phyloP scores from a whole-genome alignment of 805 yeast genomes.

The Wickerhamiella cacticola region DNA sequence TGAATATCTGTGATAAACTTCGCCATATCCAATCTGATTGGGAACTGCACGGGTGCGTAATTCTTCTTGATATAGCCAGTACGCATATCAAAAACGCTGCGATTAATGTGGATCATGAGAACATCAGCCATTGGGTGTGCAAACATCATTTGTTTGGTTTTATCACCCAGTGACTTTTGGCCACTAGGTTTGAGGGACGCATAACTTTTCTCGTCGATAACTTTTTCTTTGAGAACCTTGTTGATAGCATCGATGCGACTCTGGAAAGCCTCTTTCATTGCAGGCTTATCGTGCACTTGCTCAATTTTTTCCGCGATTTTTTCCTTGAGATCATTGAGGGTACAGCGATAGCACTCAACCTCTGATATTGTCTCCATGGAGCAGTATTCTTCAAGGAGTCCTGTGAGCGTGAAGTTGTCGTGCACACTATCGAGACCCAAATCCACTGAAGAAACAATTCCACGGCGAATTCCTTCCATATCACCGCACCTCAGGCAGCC shows the following conservation, averaged over 20 bases:
- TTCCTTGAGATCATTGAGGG: conserved; percentile 35
- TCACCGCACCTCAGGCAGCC: conserved; percentile 90
- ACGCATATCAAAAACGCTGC: conserved; percentile 83
- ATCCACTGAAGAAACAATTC: conserved; percentile 42
- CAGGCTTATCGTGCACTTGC: conserved; percentile 1
- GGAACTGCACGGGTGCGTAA: conserved; percentile 69
- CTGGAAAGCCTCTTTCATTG: conserved; percentile 27
- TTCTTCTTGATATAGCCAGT: conserved; percentile 78
- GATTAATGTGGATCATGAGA: conserved; percentile 73
- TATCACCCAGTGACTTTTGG: conserved; percentile 60
- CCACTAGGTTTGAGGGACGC: conserved; percentile 61
- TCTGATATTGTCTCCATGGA: conserved; percentile 79
- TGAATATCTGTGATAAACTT: conserved; percentile 56
- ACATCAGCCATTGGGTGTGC: conserved; percentile 58
- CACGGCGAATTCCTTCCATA: conserved; percentile 79
- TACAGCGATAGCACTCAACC: conserved; percentile 91
- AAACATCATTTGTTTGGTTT: conserved; percentile 71
- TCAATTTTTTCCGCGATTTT: conserved; percentile 22
- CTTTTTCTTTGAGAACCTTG: conserved; percentile 47
- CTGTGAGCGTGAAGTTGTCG: conserved; percentile 17
- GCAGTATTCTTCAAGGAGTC: conserved; percentile 26
- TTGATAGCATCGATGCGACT: conserved; percentile 40
- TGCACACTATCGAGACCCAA: conserved; percentile 21
- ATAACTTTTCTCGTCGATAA: conserved; percentile 70
- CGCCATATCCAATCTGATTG: conserved; percentile 51